Conservation (phyloP, 768 basidiomycete species). For the Amanita thiersii region DNA sequence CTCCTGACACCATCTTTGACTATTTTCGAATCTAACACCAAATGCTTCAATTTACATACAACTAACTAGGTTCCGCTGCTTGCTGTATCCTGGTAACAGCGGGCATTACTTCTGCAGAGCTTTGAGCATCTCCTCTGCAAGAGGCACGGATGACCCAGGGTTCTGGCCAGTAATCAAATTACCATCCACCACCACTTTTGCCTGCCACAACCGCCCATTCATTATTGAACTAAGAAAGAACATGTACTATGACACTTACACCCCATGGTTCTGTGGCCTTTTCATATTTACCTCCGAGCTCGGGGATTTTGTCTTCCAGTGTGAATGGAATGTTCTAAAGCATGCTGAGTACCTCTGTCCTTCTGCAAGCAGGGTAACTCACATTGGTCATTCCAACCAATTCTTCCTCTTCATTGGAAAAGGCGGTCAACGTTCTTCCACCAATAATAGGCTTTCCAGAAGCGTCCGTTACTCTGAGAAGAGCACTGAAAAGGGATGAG, state of each 20-base stretch:
- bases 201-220: conserved; percentile 17
- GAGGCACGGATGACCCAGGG: conserved; percentile 50
- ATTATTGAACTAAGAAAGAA: background rate
- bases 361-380: conserved; percentile 11
- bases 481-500: conserved; percentile 29
- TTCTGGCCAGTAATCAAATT: conserved; percentile 69
- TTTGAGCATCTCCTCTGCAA: conserved; percentile 52
- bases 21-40: too few relatives aligned
- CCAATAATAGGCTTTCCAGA: conserved; percentile 58
- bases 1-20: too few relatives aligned
- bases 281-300: conserved; percentile 56
- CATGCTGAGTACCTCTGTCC: background rate
- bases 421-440: conserved; percentile 51
- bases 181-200: conserved; percentile 49
- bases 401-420: conserved; percentile 67
- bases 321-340: conserved; percentile 56
- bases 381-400: conserved; percentile 35
- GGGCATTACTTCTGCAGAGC: conserved; percentile 14
- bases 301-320: conserved; percentile 55
- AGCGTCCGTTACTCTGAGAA: conserved; percentile 46
- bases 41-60: too few relatives aligned
- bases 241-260: conserved; percentile 33
- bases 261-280: conserved; percentile 50
- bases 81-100: conserved; percentile 1
- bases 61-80: too few relatives aligned